A percentile compares a stretch with the other conserved stretches of the same genome.
These are phyloP conservation scores for Acanthamoeba lugdunensis DNA, from an alignment of 208 protist genomes.

Conservation along the genomic window DNA sequence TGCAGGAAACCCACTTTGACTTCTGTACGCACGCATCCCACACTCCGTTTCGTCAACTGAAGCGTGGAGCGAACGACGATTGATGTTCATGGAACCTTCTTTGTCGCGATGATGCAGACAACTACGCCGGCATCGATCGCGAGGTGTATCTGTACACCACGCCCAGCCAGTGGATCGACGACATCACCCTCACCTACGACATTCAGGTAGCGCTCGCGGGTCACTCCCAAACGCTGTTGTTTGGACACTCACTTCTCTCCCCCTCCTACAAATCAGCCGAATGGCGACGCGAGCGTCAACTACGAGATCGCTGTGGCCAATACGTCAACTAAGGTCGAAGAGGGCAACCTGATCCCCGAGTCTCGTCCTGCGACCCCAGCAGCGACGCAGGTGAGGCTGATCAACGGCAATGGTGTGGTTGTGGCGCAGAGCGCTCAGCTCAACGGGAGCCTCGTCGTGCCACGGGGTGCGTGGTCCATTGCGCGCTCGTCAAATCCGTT, in stretches of 20 bases:
- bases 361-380: not conserved
- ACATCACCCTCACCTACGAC: constrained; percentile 50
- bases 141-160: constrained; percentile 54
- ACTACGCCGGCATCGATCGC: constrained; percentile 42
- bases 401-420: not conserved
- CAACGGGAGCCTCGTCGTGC: not conserved
- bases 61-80: not conserved
- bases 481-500: not conserved
- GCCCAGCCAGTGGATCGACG: constrained; percentile 8
- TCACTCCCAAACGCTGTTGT: not conserved
- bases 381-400: not conserved
- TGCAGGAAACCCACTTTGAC: constrained; percentile 9
- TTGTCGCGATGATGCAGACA: not conserved
- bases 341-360: not conserved
- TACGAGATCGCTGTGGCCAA: not conserved
- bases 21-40: not conserved
- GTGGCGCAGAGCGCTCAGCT: not conserved
- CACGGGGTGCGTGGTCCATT: not conserved
- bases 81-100: not conserved
- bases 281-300: not conserved
- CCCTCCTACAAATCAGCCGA: not conserved
- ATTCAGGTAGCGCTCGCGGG: not conserved
- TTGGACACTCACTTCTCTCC: not conserved
- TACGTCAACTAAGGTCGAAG: too few species aligned
- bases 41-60: not conserved